Base-by-base conservation (phyloP, 1,284 basidiomycete species). In the Porogramme epimiltina region DNA sequence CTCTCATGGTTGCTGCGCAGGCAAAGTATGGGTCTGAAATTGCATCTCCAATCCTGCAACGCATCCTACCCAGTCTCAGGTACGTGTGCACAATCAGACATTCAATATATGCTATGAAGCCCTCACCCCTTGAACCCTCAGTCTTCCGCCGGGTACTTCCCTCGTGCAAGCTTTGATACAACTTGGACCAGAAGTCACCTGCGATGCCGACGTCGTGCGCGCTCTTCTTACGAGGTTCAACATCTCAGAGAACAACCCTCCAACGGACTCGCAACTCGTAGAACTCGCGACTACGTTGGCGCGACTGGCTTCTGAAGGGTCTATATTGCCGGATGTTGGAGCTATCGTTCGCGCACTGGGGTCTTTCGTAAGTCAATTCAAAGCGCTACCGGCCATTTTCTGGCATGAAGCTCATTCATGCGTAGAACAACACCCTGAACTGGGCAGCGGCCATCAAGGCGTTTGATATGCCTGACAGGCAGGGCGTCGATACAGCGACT, bases 381-480 rank as follows among this genome's bases (percentile, higher is more conserved):
- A 3, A 16, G 3, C 4, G 3, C 10, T 25, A 15, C 8, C 8
- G 16, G n/a, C 19, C 2, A n/a, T 18, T n/a, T 24, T n/a, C 22
- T 39, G 36, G 34, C 15, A 20, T 41, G 18, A 41, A 20, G 2
- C 15, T 25, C 3, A 8, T 22, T 25, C 33, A 2, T 22, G n/a
- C 2, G 22, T 61, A 89, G 83, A 79, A 81, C 65, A 75, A 77
- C 33, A 74, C 76, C 34, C 71, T 95, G 54, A 82, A 90, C 54
- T 96, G 93, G 91, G 79, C 90, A 18, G 82, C 78, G 49, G 83
- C 92, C 50, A 86, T 93, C 62, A 82, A 84, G 57, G 80, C 85
- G 2, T 93, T 92, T 62, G 91, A 93, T 72, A 80, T 84, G 70
- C 75, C 83, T 15, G 87, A 91, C 66, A 81, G 91, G 40, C 81